These are phyloP conservation scores for Monilinia polystroma DNA, from an alignment of 2,329 filamentous ascomycete genomes.

Conservation along the genomic window DNA sequence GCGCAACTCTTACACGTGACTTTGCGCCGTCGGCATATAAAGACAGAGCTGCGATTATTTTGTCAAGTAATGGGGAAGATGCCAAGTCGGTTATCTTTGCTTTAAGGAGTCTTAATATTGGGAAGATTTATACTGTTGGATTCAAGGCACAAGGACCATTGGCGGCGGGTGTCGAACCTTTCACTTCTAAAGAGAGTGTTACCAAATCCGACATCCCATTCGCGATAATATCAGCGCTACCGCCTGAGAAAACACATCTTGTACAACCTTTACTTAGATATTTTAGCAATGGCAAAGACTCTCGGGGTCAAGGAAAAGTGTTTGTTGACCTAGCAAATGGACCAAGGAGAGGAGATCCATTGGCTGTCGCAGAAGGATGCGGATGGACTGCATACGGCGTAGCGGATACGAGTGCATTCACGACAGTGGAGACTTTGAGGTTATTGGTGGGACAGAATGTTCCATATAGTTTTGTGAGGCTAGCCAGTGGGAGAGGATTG, in stretches of 20 bases:
- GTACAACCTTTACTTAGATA: conserved; percentile 76
- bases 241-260: conserved; percentile 73
- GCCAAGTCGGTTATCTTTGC: conserved; percentile 79
- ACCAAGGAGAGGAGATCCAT: conserved; percentile 65
- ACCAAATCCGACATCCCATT: conserved; percentile 78
- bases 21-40: conserved; percentile 80
- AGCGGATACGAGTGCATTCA: conserved; percentile 79
- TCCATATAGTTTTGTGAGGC: conserved; percentile 79
- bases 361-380: conserved; percentile 66
- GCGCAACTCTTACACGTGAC: conserved; percentile 76
- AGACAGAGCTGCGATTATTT: conserved; percentile 70
- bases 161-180: conserved; percentile 63
- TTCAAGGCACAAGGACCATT: conserved; percentile 66
- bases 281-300: conserved; percentile 48
- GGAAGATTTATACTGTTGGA: conserved; percentile 80
- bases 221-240: conserved; percentile 75
- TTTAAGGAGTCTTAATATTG: conserved; percentile 70
- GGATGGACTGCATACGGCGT: conserved; percentile 80
- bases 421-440: conserved; percentile 76
- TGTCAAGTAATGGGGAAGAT: conserved; percentile 71
- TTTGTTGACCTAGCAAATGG: conserved; percentile 74
- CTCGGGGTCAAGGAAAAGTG: conserved; percentile 54
- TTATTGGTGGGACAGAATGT: conserved; percentile 83
- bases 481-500: conserved; percentile 62
- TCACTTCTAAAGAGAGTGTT: conserved; percentile 72